Evolutionary conservation across 108 stramenopile genomes (phyloP).

Genomic region (Skeletonema marinoi): DNA sequence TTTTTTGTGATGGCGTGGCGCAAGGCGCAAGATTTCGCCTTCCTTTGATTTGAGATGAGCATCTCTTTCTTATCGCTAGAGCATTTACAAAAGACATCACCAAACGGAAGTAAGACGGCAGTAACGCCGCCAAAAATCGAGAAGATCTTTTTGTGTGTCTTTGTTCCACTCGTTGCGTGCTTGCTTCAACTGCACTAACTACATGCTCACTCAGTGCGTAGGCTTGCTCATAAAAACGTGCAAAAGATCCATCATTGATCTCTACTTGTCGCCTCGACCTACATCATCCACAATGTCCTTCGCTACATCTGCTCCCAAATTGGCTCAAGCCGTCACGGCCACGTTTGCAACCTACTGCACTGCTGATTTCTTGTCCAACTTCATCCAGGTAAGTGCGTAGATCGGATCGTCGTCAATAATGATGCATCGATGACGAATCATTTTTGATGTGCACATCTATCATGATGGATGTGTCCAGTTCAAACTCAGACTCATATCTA

Average conservation of each 20-base stretch:
- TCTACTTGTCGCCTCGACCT: background rate
- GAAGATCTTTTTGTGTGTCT: background rate
- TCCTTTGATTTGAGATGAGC: no score
- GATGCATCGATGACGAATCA: no score
- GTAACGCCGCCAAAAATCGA: background rate
- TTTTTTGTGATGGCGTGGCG: no score
- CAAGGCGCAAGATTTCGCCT: no score
- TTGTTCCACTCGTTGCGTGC: background rate
- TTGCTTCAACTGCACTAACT: no score
- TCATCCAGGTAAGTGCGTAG: slow-evolving; percentile 44
- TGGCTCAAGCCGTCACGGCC: background rate
- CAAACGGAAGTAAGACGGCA: background rate
- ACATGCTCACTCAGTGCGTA: background rate
- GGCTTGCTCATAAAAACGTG: background rate
- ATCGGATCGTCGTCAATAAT: slow-evolving; percentile 11
- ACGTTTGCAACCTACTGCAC: slow-evolving; percentile 56
- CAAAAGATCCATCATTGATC: background rate
- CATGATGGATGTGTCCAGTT: no score
- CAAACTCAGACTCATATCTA: background rate
- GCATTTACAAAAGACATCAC: background rate
- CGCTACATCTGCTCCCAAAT: background rate
- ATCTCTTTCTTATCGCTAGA: background rate
- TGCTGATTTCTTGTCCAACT: slow-evolving; percentile 59
- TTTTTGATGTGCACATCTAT: background rate
- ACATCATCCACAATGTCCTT: background rate